These are phyloP conservation scores for Gremmenia infestans DNA, from an alignment of 2,329 filamentous ascomycete genomes.

Conservation along the genomic window DNA sequence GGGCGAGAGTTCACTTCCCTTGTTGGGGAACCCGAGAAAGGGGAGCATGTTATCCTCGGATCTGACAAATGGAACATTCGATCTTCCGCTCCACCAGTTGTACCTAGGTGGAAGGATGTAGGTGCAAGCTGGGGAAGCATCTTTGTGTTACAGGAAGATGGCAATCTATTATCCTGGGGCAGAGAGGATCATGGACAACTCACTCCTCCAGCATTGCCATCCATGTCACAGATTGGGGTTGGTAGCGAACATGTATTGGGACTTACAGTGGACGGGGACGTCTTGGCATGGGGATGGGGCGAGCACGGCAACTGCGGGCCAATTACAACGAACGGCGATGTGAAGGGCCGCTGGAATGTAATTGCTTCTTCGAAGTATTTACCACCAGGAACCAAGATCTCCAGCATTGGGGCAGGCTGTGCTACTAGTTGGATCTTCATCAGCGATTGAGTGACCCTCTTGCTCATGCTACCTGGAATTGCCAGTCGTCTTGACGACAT, in stretches of 20 bases:
- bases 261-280: slow-evolving; percentile 56
- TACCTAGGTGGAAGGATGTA: slow-evolving; percentile 61
- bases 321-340: slow-evolving; percentile 56
- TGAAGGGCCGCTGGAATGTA: slow-evolving; percentile 64
- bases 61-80: slow-evolving; percentile 67
- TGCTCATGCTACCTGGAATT: slow-evolving; percentile 11
- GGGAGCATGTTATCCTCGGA: slow-evolving; percentile 63
- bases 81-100: slow-evolving; percentile 48
- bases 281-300: slow-evolving; percentile 92
- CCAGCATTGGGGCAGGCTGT: slow-evolving; percentile 73
- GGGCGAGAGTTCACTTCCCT: slow-evolving; percentile 84
- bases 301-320: slow-evolving; percentile 95
- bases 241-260: slow-evolving; percentile 90
- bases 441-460: slow-evolving; percentile 13
- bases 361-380: slow-evolving; percentile 56
- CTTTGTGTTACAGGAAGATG: slow-evolving; percentile 61
- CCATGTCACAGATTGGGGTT: slow-evolving; percentile 60
- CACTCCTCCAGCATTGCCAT: slow-evolving; percentile 56
- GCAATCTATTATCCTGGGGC: slow-evolving; percentile 68
- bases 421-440: slow-evolving; percentile 79
- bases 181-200: slow-evolving; percentile 82
- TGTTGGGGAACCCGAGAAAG: slow-evolving; percentile 49
- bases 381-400: slow-evolving; percentile 47
- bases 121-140: slow-evolving; percentile 79
- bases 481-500: background rate